Conservation (phyloP, 441 rosid species). For the Oxalis stricta region DNA sequence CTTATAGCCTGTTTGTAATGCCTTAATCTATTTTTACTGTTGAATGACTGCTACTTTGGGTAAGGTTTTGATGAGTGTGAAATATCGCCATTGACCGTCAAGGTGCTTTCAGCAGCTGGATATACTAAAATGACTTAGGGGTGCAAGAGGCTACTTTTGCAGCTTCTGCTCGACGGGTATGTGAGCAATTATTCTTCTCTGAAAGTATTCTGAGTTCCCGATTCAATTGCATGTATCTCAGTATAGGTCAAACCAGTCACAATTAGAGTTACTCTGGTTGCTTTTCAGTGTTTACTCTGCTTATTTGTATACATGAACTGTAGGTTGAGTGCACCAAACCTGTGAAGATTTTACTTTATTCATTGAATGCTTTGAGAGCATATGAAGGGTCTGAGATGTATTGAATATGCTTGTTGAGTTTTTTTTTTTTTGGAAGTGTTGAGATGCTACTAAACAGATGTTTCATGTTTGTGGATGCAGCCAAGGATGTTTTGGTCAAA, state of each 20-base stretch:
- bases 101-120: conserved; percentile 69
- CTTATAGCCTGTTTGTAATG: background rate
- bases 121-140: conserved; percentile 68
- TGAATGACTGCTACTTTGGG: conserved; percentile 7
- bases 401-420: no score
- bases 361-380: no score
- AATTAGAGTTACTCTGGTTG: background rate
- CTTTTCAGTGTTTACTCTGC: background rate
- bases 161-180: conserved; percentile 63
- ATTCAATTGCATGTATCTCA: no score
- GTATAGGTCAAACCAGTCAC: no score
- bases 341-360: no score
- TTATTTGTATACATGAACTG: no score
- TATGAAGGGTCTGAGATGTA: no score
- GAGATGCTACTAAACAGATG: background rate
- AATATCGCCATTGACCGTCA: conserved; percentile 61
- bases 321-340: no score
- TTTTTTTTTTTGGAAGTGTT: background rate
- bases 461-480: conserved; percentile 31
- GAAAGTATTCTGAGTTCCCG: background rate
- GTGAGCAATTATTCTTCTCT: conserved; percentile 5
- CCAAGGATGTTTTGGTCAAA: conserved; percentile 83
- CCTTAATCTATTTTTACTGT: background rate
- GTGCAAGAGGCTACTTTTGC: conserved; percentile 85
- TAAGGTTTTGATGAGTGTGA: conserved; percentile 71